Evolutionary conservation across 345 rosid species (phyloP), one percentile per base, ranked within the genome.

Genomic region (Syzygium grande): DNA sequence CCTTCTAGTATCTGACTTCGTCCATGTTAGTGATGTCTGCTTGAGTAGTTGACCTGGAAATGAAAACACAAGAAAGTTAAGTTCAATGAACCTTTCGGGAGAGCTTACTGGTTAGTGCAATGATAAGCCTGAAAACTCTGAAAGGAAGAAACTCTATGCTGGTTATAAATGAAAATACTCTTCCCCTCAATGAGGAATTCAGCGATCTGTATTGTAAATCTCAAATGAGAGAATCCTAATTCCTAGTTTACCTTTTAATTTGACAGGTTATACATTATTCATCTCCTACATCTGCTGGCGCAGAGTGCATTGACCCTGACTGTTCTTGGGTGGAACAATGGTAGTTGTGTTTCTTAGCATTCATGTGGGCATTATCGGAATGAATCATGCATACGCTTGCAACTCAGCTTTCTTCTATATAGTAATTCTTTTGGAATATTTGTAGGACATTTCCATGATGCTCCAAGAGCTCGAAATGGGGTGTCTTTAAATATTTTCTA

Each of bases 321-420:
- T 97, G 98, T 89, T 87, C 93, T 87, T 96, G 99, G 99, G 96
- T 97, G 86, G 98, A 96, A 90, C 99, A 96, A 94, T 96, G 99
- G 99, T 97, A 90, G 86, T 83, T 84, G 19, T 51, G 85, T 85
- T 84, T 58, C 85, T 84, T 19, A 30, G 56, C 65, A 52, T 56
- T 85, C 59, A 54, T 83, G 46, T 87, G 52, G 6, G 85, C 46
- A 59, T 89, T 86, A 68, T 11, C 58, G 52, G 52, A 85, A 84
- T 51, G 56, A 52, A 80, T 51, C 85, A 27, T 85, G 91, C 80
- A 10, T 38, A 34, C 38, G 49, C 80, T 73, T 34, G 80, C 49
- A 73, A 73, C 49, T 19, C 80, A 2, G 25, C 80, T 73, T 73
- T 73, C 49, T 73, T 73, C 80, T 73, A 38, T 73, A 73, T 21